Conservation (phyloP, 1,284 basidiomycete species). For the Golubevia sp. region DNA sequence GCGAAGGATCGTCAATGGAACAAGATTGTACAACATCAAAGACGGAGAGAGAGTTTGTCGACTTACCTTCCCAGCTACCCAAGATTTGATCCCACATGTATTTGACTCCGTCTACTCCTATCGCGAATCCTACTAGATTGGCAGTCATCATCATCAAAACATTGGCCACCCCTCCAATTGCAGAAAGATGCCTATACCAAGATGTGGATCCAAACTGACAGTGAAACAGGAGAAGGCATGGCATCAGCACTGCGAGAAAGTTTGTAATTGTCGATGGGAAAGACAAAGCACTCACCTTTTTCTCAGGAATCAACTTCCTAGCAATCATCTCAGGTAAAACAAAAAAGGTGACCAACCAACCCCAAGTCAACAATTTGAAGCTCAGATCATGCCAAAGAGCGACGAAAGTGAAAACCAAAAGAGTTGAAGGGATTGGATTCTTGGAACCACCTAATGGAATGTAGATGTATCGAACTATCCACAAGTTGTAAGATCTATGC, state of each 20-base stretch:
- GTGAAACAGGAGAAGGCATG: not conserved
- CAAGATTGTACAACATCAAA: too few species aligned
- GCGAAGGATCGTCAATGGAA: too few species aligned
- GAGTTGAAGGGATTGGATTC: conserved; percentile 71
- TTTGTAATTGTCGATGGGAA: too few species aligned
- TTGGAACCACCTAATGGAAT: conserved; percentile 82
- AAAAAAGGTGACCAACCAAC: conserved; percentile 91
- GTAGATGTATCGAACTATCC: conserved; percentile 94
- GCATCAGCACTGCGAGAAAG: not conserved
- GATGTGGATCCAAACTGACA: conserved; percentile 69
- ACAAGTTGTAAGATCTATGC: conserved; percentile 96
- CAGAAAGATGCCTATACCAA: conserved; percentile 89
- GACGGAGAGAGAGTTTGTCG: conserved; percentile 9
- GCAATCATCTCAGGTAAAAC: conserved; percentile 83
- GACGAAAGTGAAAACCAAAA: conserved; percentile 94
- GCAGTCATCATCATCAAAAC: conserved; percentile 88
- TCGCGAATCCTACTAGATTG: conserved; percentile 93
- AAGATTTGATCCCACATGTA: conserved; percentile 74
- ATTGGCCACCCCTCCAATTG: conserved; percentile 82
- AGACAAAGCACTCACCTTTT: conserved; percentile 67
- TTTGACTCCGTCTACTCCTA: conserved; percentile 80
- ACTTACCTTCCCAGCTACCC: conserved; percentile 71
- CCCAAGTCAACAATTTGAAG: conserved; percentile 88
- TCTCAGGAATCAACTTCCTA: conserved; percentile 68
- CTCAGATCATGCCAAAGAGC: conserved; percentile 97